Conservation (phyloP, 805 yeast genomes). For the Sungouiozyma intestinalis region DNA sequence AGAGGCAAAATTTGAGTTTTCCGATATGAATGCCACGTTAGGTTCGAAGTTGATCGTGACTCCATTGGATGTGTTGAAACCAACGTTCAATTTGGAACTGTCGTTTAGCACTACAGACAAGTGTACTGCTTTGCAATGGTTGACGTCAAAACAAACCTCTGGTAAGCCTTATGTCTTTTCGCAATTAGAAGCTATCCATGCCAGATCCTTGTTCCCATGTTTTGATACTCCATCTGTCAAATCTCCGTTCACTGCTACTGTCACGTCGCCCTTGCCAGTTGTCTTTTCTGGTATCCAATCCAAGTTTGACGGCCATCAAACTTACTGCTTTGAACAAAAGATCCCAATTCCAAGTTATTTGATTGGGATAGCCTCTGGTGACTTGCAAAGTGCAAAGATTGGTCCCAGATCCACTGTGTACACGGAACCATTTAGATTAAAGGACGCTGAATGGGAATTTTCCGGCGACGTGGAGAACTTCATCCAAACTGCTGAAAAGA, state of each 20-base stretch:
- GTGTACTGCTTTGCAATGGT: constrained; percentile 82
- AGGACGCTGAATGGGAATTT: constrained; percentile 69
- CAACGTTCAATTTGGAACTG: constrained; percentile 29
- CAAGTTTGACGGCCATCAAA: constrained; percentile 5
- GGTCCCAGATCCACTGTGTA: constrained; percentile 84
- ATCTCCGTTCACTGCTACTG: constrained; percentile 47
- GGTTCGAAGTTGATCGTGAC: constrained; percentile 45
- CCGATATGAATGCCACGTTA: constrained; percentile 40
- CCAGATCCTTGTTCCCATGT: constrained; percentile 78
- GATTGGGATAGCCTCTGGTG: constrained; percentile 79
- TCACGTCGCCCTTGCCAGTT: constrained; percentile 55
- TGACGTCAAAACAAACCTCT: constrained; percentile 61
- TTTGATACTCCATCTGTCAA: constrained; percentile 87
- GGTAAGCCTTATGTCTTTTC: constrained; percentile 67
- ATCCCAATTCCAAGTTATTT: constrained; percentile 82
- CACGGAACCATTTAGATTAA: constrained; percentile 61
- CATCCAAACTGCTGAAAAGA: constrained; percentile 62
- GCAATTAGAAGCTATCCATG: constrained; percentile 87
- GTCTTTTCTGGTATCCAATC: constrained; percentile 58
- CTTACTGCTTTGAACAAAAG: constrained; percentile 53
- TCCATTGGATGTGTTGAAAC: neutral
- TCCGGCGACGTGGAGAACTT: constrained; percentile 72
- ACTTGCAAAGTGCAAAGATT: constrained; percentile 50
- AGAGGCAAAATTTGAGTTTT: constrained; percentile 24
- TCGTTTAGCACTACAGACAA: constrained; percentile 59